phyloP scores from a whole-genome alignment of 2,329 filamentous ascomycete species.

The Cryphonectria naterciae region DNA sequence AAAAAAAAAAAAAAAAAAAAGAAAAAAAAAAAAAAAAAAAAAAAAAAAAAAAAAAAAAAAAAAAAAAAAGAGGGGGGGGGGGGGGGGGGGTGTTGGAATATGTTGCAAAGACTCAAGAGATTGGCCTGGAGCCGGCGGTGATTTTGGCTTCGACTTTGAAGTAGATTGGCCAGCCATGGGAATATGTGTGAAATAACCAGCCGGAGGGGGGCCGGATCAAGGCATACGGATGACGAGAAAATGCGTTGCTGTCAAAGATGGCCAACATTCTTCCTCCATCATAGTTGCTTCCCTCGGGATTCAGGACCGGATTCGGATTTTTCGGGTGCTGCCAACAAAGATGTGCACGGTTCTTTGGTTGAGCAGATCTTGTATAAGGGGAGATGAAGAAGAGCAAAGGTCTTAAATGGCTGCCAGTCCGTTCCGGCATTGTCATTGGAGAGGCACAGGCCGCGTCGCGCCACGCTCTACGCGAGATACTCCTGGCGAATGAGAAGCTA shows the following conservation, averaged over 20 bases:
- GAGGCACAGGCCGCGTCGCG: neutral
- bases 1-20: too few relatives aligned
- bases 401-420: neutral
- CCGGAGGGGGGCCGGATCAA: neutral
- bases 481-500: conserved; percentile 19
- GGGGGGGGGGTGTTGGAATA: too few relatives aligned
- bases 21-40: too few relatives aligned
- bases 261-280: too few relatives aligned
- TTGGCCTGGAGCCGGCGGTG: neutral
- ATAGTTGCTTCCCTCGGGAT: too few relatives aligned
- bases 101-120: neutral
- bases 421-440: neutral
- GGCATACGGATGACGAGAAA: neutral
- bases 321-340: neutral
- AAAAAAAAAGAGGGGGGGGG: too few relatives aligned
- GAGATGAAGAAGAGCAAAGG: neutral
- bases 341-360: neutral
- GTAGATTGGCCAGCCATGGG: neutral
- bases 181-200: neutral
- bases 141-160: neutral
- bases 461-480: neutral
- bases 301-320: neutral
- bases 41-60: too few relatives aligned
- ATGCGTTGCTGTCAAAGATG: neutral
- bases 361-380: neutral